These are phyloP conservation scores for Alternaria sp. DNA, from an alignment of 2,329 filamentous ascomycete species.

Conservation along the genomic window DNA sequence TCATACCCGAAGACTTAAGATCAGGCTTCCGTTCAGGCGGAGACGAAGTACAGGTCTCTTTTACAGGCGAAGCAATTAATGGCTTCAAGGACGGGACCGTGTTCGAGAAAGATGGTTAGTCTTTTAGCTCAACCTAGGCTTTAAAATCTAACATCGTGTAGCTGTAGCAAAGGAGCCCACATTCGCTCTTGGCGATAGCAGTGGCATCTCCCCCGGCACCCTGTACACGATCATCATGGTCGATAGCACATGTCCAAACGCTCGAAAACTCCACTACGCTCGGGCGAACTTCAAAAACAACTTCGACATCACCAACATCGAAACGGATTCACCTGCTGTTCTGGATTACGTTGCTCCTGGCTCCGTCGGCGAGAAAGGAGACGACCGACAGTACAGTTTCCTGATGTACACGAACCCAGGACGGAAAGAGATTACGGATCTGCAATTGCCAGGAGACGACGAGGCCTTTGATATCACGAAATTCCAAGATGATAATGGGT, in stretches of 20 bases:
- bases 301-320: conserved; percentile 35
- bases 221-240: conserved; percentile 41
- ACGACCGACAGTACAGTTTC: conserved; percentile 41
- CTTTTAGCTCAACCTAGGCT: background rate
- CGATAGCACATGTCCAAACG: conserved; percentile 40
- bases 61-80: conserved; percentile 28
- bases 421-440: conserved; percentile 21
- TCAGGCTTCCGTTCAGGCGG: conserved; percentile 24
- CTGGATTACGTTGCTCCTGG: conserved; percentile 42
- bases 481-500: conserved; percentile 40
- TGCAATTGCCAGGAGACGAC: conserved; percentile 35
- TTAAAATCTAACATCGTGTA: conserved; percentile 15
- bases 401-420: conserved; percentile 41
- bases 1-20: conserved; percentile 23
- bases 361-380: conserved; percentile 37
- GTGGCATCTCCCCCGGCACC: conserved; percentile 32
- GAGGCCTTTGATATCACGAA: conserved; percentile 34
- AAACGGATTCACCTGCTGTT: conserved; percentile 18
- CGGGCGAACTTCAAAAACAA: conserved; percentile 41
- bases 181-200: conserved; percentile 44
- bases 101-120: conserved; percentile 35
- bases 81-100: conserved; percentile 38
- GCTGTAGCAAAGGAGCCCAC: conserved; percentile 36
- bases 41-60: conserved; percentile 40
- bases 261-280: conserved; percentile 39